Conservation (phyloP, 129 eudicot species). For the Helichrysum umbraculigerum region DNA sequence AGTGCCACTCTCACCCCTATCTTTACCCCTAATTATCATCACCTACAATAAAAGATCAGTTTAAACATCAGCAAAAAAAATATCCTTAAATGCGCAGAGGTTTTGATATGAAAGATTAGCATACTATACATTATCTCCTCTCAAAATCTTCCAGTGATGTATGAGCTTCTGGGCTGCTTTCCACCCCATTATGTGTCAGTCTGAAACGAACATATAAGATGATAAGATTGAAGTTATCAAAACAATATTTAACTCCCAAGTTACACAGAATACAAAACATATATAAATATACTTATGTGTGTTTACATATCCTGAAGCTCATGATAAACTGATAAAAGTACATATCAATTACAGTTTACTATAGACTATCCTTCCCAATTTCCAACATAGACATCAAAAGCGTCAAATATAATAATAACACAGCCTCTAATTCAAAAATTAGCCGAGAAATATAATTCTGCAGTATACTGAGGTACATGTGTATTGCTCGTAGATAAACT, state of each 20-base stretch:
- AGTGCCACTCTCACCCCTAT: conserved; percentile 73
- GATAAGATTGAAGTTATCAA: background rate
- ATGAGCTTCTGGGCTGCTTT: conserved; percentile 97
- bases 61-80: background rate
- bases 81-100: background rate
- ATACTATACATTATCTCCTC: conserved; percentile 80
- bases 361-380: background rate
- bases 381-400: background rate
- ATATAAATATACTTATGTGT: too few relatives aligned
- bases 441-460: background rate
- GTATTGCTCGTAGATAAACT: background rate
- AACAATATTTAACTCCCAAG: background rate
- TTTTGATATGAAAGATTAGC: background rate
- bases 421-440: background rate
- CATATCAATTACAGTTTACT: background rate
- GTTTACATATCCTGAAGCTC: too few relatives aligned
- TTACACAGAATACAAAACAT: too few relatives aligned
- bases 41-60: conserved; percentile 45
- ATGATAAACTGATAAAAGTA: background rate
- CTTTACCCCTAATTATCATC: conserved; percentile 95
- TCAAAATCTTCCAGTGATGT: conserved; percentile 78
- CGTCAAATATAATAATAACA: background rate
- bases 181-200: conserved; percentile 72
- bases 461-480: background rate
- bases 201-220: conserved; percentile 20